Percentiles rank a stretch among this genome's conserved stretches.
These are phyloP conservation scores for Chaetomiaceae sp. DNA, from an alignment of 2,329 filamentous ascomycete genomes.

Conservation along the genomic window DNA sequence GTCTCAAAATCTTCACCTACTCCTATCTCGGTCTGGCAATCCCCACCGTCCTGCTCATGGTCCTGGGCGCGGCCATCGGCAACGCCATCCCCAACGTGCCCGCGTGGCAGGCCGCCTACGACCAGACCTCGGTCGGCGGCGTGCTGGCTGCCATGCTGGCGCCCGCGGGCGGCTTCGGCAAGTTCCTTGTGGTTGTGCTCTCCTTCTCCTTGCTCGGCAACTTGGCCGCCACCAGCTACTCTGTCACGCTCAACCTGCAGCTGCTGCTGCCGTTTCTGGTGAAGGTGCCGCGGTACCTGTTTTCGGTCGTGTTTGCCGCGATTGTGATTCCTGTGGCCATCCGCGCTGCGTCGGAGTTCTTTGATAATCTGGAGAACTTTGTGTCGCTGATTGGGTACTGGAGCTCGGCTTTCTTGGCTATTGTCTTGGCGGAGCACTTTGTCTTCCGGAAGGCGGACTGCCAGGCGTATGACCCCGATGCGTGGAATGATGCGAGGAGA, in stretches of 20 bases:
- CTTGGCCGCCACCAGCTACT: constrained; percentile 54
- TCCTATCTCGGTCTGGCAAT: constrained; percentile 49
- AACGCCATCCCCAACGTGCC: constrained; percentile 50
- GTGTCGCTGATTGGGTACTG: constrained; percentile 41
- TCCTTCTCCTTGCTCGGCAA: constrained; percentile 54
- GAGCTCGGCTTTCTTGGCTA: constrained; percentile 37
- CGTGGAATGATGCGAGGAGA: constrained; percentile 23
- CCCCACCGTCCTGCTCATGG: constrained; percentile 55
- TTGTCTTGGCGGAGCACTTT: constrained; percentile 31
- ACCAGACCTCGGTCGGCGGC: constrained; percentile 49
- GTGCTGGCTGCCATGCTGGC: constrained; percentile 54
- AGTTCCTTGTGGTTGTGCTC: constrained; percentile 55
- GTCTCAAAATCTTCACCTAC: constrained; percentile 44
- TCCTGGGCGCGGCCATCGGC: constrained; percentile 57
- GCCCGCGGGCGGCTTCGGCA: constrained; percentile 53
- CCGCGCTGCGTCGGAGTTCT: constrained; percentile 35
- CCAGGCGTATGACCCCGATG: constrained; percentile 18
- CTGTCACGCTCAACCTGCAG: constrained; percentile 56
- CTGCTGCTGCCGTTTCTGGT: constrained; percentile 35
- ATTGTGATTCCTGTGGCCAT: constrained; percentile 38
- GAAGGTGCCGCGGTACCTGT: constrained; percentile 36
- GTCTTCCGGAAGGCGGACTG: constrained; percentile 22
- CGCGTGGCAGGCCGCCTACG: constrained; percentile 49
- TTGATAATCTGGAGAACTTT: constrained; percentile 39
- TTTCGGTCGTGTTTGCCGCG: constrained; percentile 34